These are phyloP conservation scores for Leucaena leucocephala DNA, from an alignment of 306 rosid species.

Conservation along the genomic window DNA sequence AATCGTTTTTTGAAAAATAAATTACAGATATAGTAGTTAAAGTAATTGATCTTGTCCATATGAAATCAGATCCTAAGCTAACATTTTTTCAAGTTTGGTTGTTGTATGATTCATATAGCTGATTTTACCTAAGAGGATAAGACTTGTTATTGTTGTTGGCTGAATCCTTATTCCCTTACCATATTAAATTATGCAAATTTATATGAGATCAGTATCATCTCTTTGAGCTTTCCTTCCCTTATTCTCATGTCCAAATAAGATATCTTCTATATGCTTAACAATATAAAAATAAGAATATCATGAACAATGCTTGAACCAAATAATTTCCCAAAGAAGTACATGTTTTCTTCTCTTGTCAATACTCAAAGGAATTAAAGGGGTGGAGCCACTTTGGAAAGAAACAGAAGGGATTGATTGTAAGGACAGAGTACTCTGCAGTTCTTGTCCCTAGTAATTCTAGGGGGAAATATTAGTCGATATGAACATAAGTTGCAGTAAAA, in stretches of 20 bases:
- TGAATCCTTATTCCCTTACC: not conserved
- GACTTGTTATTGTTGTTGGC: too few relatives aligned
- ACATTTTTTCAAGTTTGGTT: not conserved
- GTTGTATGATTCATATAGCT: too few relatives aligned
- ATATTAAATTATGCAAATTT: not conserved
- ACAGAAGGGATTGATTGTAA: too few relatives aligned
- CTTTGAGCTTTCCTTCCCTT: not conserved
- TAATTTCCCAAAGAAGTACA: not conserved
- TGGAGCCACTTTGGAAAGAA: too few relatives aligned
- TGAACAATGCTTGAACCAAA: not conserved
- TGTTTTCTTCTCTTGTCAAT: not conserved
- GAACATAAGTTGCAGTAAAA: not conserved
- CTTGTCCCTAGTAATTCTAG: not conserved
- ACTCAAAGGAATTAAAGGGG: not conserved
- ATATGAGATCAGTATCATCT: not conserved
- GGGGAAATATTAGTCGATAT: not conserved
- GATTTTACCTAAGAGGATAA: too few relatives aligned
- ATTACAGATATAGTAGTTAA: not conserved
- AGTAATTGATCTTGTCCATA: slow-evolving; percentile 9
- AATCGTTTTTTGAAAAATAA: not conserved
- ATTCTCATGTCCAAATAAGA: not conserved
- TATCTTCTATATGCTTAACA: not conserved
- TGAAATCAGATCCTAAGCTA: not conserved
- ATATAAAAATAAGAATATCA: not conserved
- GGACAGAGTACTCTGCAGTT: not conserved